phyloP scores from a whole-genome alignment of 371 early-diverging fungal genomes.

The Sporodiniella umbellata region DNA sequence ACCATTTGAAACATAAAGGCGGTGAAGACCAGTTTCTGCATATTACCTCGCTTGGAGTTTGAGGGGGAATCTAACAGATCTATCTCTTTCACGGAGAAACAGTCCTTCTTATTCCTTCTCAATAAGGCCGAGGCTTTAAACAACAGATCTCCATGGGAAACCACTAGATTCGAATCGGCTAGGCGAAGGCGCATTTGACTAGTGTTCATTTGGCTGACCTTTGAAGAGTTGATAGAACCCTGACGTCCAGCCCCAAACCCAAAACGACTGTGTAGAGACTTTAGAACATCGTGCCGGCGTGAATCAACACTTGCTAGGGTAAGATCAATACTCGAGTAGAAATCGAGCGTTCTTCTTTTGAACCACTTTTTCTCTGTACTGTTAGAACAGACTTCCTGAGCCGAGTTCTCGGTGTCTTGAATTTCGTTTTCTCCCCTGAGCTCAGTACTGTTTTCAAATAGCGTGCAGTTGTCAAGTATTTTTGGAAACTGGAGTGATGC shows the following conservation, averaged over 20 bases:
- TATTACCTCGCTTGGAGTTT: background rate
- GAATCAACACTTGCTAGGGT: background rate
- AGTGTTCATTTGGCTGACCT: conserved; percentile 19
- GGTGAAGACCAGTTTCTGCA: conserved; percentile 1
- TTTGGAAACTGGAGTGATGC: conserved; percentile 47
- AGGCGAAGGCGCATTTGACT: conserved; percentile 8
- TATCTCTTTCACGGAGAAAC: too few relatives aligned
- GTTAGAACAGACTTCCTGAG: background rate
- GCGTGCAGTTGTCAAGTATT: conserved; percentile 32
- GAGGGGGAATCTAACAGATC: too few relatives aligned
- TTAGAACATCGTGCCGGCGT: conserved; percentile 3
- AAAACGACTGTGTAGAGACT: conserved; percentile 18
- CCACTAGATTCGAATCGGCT: conserved; percentile 18
- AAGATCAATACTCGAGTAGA: conserved; percentile 24
- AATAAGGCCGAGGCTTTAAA: conserved; percentile 27
- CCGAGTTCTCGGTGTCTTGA: too few relatives aligned
- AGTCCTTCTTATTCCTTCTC: background rate
- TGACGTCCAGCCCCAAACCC: conserved; percentile 30
- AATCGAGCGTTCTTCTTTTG: conserved; percentile 33
- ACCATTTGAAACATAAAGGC: conserved; percentile 10
- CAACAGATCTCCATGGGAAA: conserved; percentile 16
- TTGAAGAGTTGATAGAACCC: conserved; percentile 24
- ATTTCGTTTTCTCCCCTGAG: too few relatives aligned
- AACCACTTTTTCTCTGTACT: conserved; percentile 20
- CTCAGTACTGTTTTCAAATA: conserved; percentile 33